Base-by-base conservation (phyloP, 306 rosid species). In the Aeschynomene evenia region DNA sequence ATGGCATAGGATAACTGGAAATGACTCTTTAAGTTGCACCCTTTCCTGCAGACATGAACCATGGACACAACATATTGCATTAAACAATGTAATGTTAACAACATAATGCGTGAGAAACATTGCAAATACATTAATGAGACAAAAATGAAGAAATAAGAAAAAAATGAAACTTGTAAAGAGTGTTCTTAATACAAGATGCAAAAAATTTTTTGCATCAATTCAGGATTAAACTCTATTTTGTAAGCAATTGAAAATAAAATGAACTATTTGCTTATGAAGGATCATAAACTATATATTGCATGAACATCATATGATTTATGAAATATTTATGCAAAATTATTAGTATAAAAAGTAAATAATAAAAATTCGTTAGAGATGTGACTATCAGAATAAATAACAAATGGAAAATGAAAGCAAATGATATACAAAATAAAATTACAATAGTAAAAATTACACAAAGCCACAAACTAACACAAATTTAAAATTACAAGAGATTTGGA, bases 1-100 rank as follows among this genome's bases (percentile, higher is more conserved):
- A 77, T 80, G 65, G 58, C 84, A 87, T 46, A 91, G 82, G 22
- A 87, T 79, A 73, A 85, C 81, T 29, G 98, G 96, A 89, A 87
- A 87, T 37, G 84, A 71, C 64, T 86, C 91, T 79, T 71, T 89
- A 70, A 74, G 80, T 29, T 74, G 90, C 78, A 79, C 22, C 82
- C 77, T 90, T 69, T 90, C 91, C 97, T 90, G 85, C 80, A 86
- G 66, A 62, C 48, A 40, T 71, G 71, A 51, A 51, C 76, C 33
- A 40, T 31, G 52, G 68, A 69, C 62, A 76, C 48, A 55, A 63
- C 15, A 70, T 31, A 67, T 55, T 66, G 55, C 28, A 54, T 37
- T 15, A 54, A 20, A 43, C 57, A 28, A 42, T 26, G 21, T 24
- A 70, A 42, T n/a, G 52, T 26, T 67, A 34, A 57, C 29, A 37